Evolutionary conservation across 108 stramenopile genomes (phyloP), one percentile per base, ranked within the genome.

Genomic region (Fragilaria crotonensis): DNA sequence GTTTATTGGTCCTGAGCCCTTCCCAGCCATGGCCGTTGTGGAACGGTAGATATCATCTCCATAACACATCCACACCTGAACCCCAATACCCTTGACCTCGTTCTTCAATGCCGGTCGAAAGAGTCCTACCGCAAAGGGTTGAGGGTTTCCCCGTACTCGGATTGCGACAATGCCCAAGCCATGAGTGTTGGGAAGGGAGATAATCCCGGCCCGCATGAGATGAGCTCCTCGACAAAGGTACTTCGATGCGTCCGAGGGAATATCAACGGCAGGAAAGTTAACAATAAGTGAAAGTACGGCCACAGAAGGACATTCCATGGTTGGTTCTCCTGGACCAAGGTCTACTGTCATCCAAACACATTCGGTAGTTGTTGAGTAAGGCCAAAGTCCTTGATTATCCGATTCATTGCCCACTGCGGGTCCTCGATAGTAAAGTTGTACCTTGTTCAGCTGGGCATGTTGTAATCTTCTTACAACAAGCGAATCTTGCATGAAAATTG

Each of bases 21-120:
- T n/a, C n/a, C n/a, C n/a, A n/a, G n/a, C n/a, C n/a, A n/a, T n/a
- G n/a, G n/a, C n/a, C n/a, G n/a, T n/a, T n/a, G n/a, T n/a, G n/a
- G n/a, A n/a, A 33, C 54, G 70, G 83, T 85, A 93, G 20, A 92
- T 47, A 72, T 93, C 90, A 68, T 93, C 90, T 4, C 90, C 90
- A 57, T 85, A 93, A 52, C 81, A 77, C 55, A 66, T 74, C 50
- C 80, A 60, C 45, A 93, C 73, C 20, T 57, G 29, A 0, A 87
- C 87, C 0, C 83, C 90, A 26, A 83, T 57, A 5, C 90, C 90
- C 52, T 81, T 84, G 23, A 63, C 78, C 0, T 68, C 79, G 4
- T 60, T 54, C 30, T 85, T 85, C n/a, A 81, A 50, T 11, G 25
- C 33, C 4, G 45, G 60, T 45, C 33, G 14, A 11, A 86, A 59